Evolutionary conservation across 208 protist species (phyloP), one percentile per base, ranked within the genome.

Genomic region (Leishmania braziliensis): DNA sequence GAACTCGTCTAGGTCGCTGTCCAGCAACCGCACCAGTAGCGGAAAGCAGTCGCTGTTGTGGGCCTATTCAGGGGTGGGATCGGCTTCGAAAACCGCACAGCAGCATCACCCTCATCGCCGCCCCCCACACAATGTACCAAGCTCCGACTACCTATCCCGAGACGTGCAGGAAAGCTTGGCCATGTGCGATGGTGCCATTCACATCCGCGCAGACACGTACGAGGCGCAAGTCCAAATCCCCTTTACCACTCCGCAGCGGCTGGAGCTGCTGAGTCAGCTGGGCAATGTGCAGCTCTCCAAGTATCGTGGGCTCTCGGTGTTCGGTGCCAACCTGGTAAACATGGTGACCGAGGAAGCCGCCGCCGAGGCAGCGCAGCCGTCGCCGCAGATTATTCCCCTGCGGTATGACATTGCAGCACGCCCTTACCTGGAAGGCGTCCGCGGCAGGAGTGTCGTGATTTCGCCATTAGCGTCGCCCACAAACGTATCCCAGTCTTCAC

Each of bases 221-320:
- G 85, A 82, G 29, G 87, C 83, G 33, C 81, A 84, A 50, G 78
- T 96, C 46, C 66, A 75, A 39, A 88, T 95, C 75, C 92, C 92
- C 6, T 95, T 89, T 77, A 96, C 90, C 68, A 96, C 92, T 0
- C 84, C 84, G 51, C 81, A 95, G 66, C 91, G 92, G 0, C 83
- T 96, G 56, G 80, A 75, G 33, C 81, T 96, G 68, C 87, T 96
- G 69, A 77, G 83, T 33, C 85, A 84, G 39, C 77, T 88, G 29
- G 85, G 76, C 29, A 86, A 78, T 48, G 80, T 93, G 77, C 89
- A 93, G 75, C 82, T 95, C 50, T 91, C 92, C 74, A 85, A 73
- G 56, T 74, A 84, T 56, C 90, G 90, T 76, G 88, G 89, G 3
- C 54, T 95, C 23, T 89, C 87, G 26, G 65, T 91, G 8, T 90